A percentile compares a stretch with the other conserved stretches of the same genome.
Evolutionary conservation across 176 grass and related monocot genomes (phyloP).

Genomic region (Metroxylon sagu): DNA sequence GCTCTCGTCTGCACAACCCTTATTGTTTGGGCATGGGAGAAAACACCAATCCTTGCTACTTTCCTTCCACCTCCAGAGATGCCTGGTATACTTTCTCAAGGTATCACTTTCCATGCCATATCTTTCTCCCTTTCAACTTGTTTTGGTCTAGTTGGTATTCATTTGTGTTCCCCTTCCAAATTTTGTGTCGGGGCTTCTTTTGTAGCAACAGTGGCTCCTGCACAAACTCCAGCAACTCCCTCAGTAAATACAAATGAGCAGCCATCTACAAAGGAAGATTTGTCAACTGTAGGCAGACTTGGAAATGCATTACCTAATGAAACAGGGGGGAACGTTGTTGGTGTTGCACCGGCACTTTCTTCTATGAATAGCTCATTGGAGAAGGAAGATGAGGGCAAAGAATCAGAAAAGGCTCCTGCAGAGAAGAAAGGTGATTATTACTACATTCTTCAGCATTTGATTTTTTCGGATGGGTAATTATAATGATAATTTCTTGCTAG

Average conservation of each 20-base stretch:
- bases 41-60: constrained; percentile 21
- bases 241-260: neutral
- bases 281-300: neutral
- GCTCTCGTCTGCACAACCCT: constrained; percentile 25
- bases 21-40: constrained; percentile 27
- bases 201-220: neutral
- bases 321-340: neutral
- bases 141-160: constrained; percentile 9
- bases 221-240: neutral
- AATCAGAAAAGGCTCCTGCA: constrained; percentile 1
- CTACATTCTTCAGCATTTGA: neutral
- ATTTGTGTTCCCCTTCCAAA: constrained; percentile 2
- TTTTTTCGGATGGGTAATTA: neutral
- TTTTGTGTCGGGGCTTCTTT: neutral
- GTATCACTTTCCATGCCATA: constrained; percentile 9
- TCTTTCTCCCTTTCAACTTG: constrained; percentile 4
- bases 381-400: neutral
- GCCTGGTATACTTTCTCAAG: constrained; percentile 26
- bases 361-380: neutral
- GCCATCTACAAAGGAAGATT: neutral
- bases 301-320: neutral
- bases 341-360: neutral
- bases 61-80: constrained; percentile 22
- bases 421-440: constrained; percentile 27
- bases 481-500: neutral